Evolutionary conservation across 768 basidiomycete species (phyloP).

Genomic region (Suillus bovinus): DNA sequence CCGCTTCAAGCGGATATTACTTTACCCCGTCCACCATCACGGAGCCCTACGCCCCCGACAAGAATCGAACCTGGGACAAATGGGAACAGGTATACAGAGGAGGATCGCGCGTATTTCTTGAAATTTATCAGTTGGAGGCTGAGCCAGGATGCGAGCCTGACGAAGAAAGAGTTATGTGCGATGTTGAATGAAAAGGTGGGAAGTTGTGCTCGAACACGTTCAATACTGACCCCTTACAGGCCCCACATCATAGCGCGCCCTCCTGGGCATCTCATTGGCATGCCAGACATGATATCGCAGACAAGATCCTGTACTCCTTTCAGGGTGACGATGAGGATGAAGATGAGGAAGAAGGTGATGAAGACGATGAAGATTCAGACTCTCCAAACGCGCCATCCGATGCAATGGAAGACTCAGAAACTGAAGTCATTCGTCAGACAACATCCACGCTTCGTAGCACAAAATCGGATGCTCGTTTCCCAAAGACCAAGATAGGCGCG

Average conservation of each 20-base stretch:
- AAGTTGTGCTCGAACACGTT: neutral
- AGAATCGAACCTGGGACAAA: conserved; percentile 43
- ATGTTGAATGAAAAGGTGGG: conserved; percentile 54
- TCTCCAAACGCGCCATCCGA: conserved; percentile 5
- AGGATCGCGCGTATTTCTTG: conserved; percentile 67
- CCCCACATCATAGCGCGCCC: conserved; percentile 60
- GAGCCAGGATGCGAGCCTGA: conserved; percentile 51
- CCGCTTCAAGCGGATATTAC: conserved; percentile 61
- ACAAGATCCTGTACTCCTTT: conserved; percentile 52
- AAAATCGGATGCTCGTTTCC: neutral
- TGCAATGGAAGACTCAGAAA: conserved; percentile 22
- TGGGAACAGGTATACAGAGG: conserved; percentile 65
- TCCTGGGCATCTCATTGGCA: conserved; percentile 76
- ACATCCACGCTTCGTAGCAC: conserved; percentile 13
- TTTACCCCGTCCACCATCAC: conserved; percentile 63
- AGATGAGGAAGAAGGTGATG: conserved; percentile 31
- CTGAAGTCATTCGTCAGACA: conserved; percentile 23
- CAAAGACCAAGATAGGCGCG: neutral
- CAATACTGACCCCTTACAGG: conserved; percentile 38
- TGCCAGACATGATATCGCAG: conserved; percentile 62
- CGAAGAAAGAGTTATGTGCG: conserved; percentile 54
- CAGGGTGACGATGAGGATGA: conserved; percentile 44
- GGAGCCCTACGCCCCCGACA: conserved; percentile 69
- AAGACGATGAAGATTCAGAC: conserved; percentile 26
- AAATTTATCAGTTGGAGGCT: conserved; percentile 66